These are phyloP conservation scores for Scheffersomyces segobiensis DNA, from an alignment of 1,139 yeast genomes.

Conservation along the genomic window DNA sequence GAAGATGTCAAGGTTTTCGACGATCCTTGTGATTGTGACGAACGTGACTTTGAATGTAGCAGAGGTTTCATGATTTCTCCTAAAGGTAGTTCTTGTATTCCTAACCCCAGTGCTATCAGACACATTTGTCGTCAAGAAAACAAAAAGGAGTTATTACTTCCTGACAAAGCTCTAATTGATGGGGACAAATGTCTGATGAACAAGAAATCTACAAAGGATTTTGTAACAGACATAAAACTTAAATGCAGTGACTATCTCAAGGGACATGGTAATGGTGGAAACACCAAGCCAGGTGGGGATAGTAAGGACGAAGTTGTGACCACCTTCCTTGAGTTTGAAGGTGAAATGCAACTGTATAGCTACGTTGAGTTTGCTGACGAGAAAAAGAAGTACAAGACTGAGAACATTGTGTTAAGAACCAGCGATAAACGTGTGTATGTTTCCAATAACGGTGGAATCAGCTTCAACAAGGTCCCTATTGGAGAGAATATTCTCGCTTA, in stretches of 20 bases:
- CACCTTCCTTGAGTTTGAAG: constrained; percentile 33
- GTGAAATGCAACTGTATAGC: constrained; percentile 52
- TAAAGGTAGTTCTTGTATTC: constrained; percentile 53
- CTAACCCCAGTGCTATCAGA: constrained; percentile 38
- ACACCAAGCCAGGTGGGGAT: constrained; percentile 28
- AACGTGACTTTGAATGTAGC: constrained; percentile 72
- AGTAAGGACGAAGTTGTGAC: constrained; percentile 21
- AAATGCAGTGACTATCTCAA: constrained; percentile 30
- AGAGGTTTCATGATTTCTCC: constrained; percentile 50
- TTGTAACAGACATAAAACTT: constrained; percentile 23
- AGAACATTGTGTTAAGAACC: constrained; percentile 71
- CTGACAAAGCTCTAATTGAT: constrained; percentile 40
- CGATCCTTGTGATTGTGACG: constrained; percentile 67
- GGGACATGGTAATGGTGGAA: constrained; percentile 22
- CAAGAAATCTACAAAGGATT: constrained; percentile 25
- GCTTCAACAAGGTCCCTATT: constrained; percentile 51
- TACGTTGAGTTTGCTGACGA: constrained; percentile 47
- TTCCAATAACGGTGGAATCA: constrained; percentile 78
- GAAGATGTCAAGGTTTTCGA: constrained; percentile 58
- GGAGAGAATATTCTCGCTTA: constrained; percentile 54
- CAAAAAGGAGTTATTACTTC: constrained; percentile 23
- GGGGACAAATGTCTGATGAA: constrained; percentile 52
- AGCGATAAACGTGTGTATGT: constrained; percentile 51
- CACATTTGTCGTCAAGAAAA: constrained; percentile 25
- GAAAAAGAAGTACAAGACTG: constrained; percentile 48